Evolutionary conservation across 371 early-diverging fungal species (phyloP).

Genomic region (Mortierella sp.): DNA sequence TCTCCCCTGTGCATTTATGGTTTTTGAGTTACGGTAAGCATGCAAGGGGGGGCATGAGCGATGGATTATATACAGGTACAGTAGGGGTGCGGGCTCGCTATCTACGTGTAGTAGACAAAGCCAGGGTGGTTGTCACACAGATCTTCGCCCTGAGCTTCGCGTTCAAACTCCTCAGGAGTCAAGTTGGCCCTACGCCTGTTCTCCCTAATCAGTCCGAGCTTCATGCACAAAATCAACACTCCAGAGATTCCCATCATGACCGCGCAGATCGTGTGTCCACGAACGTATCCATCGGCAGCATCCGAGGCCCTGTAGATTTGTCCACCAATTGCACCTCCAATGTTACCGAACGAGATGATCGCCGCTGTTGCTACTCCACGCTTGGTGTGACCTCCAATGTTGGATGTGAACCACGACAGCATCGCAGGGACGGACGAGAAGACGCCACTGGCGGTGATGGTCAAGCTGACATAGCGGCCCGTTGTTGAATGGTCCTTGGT

Average conservation of each 20-base stretch:
- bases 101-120: slow-evolving; percentile 65
- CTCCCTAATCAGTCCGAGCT: slow-evolving; percentile 57
- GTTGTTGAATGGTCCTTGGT: slow-evolving; percentile 36
- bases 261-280: slow-evolving; percentile 59
- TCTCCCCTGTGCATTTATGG: too few relatives aligned
- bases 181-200: slow-evolving; percentile 66
- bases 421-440: slow-evolving; percentile 67
- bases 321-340: slow-evolving; percentile 73
- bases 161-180: slow-evolving; percentile 60
- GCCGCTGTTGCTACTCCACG: slow-evolving; percentile 69
- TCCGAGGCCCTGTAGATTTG: slow-evolving; percentile 72
- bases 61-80: too few relatives aligned
- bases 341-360: slow-evolving; percentile 71
- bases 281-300: slow-evolving; percentile 59
- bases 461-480: slow-evolving; percentile 63
- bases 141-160: slow-evolving; percentile 60
- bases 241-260: slow-evolving; percentile 57
- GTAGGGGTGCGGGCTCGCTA: too few relatives aligned
- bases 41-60: too few relatives aligned
- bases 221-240: slow-evolving; percentile 56
- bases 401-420: slow-evolving; percentile 71
- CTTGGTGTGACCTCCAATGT: slow-evolving; percentile 74
- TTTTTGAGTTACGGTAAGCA: too few relatives aligned
- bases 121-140: slow-evolving; percentile 70
- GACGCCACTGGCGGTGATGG: slow-evolving; percentile 65